These are phyloP conservation scores for Collybiopsis luxurians DNA, from an alignment of 768 basidiomycete species.

Conservation along the genomic window DNA sequence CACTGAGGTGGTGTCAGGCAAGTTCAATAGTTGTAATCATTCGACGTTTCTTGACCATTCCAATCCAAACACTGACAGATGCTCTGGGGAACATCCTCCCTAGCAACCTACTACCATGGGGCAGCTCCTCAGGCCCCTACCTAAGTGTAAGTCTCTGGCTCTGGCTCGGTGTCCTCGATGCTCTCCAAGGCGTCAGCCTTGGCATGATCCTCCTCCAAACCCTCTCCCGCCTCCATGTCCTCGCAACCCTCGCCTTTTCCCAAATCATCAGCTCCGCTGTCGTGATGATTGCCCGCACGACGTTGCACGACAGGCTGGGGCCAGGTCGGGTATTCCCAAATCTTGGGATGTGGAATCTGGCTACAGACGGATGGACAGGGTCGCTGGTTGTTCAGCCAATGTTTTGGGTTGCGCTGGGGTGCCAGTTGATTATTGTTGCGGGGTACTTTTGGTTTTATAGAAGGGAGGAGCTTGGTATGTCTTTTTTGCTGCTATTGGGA, in stretches of 20 bases:
- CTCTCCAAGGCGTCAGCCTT: slow-evolving; percentile 90
- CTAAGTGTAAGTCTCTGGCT: slow-evolving; percentile 89
- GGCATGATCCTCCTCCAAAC: slow-evolving; percentile 93
- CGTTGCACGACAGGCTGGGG: slow-evolving; percentile 86
- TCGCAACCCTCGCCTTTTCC: slow-evolving; percentile 87
- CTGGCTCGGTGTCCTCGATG: slow-evolving; percentile 93
- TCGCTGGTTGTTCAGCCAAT: slow-evolving; percentile 86
- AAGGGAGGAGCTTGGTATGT: slow-evolving; percentile 84
- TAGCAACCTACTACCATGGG: slow-evolving; percentile 95
- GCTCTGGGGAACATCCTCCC: slow-evolving; percentile 93
- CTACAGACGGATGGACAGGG: slow-evolving; percentile 53
- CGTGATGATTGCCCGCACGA: slow-evolving; percentile 91
- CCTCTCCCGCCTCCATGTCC: slow-evolving; percentile 89
- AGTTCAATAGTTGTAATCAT: slow-evolving; percentile 5
- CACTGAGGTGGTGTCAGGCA: slow-evolving; percentile 93
- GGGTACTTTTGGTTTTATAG: slow-evolving; percentile 98
- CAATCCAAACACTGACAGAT: slow-evolving; percentile 48
- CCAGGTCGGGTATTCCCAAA: slow-evolving; percentile 94
- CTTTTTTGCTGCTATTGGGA: too few relatives aligned
- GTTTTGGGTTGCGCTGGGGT: slow-evolving; percentile 85
- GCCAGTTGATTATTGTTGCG: slow-evolving; percentile 80
- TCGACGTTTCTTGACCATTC: too few relatives aligned
- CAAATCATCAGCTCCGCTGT: slow-evolving; percentile 88
- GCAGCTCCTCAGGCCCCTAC: slow-evolving; percentile 75
- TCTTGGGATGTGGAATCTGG: slow-evolving; percentile 87